Evolutionary conservation across 805 yeast genomes (phyloP).

Genomic region (Debaryomyces prosopidis): DNA sequence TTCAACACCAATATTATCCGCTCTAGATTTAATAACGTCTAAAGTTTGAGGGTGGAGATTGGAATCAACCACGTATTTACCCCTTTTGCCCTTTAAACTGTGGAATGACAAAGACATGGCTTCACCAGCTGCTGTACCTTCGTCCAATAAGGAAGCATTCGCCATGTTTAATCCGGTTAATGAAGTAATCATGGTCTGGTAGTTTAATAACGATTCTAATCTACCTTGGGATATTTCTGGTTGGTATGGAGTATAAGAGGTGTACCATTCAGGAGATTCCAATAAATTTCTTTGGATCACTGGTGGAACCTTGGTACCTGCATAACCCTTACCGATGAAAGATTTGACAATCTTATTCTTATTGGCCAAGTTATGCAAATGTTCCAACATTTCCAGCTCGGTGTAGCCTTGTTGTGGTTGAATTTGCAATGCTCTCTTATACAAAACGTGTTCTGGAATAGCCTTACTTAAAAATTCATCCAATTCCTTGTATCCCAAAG

Average conservation of each 20-base stretch:
- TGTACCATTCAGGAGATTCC: slow-evolving; percentile 98
- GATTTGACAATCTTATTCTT: slow-evolving; percentile 74
- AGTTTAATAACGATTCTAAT: slow-evolving; percentile 84
- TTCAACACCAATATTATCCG: slow-evolving; percentile 69
- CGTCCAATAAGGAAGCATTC: slow-evolving; percentile 92
- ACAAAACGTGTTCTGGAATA: slow-evolving; percentile 74
- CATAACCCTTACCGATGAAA: slow-evolving; percentile 92
- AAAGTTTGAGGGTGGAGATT: slow-evolving; percentile 85
- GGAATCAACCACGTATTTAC: slow-evolving; percentile 68
- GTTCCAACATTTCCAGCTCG: slow-evolving; percentile 76
- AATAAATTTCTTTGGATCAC: slow-evolving; percentile 90
- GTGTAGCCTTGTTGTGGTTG: slow-evolving; percentile 73
- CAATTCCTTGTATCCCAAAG: slow-evolving; percentile 65
- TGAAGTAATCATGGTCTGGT: slow-evolving; percentile 88
- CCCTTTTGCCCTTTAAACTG: slow-evolving; percentile 63
- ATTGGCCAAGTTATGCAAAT: slow-evolving; percentile 65
- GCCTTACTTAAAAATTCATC: slow-evolving; percentile 70
- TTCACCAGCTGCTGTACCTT: slow-evolving; percentile 97
- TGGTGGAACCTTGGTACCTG: slow-evolving; percentile 86
- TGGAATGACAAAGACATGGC: slow-evolving; percentile 87
- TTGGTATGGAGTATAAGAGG: slow-evolving; percentile 97
- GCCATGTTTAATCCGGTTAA: slow-evolving; percentile 94
- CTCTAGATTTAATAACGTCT: slow-evolving; percentile 76
- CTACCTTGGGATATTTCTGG: slow-evolving; percentile 98
- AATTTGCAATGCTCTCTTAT: slow-evolving; percentile 65